Base-by-base conservation (phyloP, 1,139 yeast genomes). In the Ogataea hybrid region DNA sequence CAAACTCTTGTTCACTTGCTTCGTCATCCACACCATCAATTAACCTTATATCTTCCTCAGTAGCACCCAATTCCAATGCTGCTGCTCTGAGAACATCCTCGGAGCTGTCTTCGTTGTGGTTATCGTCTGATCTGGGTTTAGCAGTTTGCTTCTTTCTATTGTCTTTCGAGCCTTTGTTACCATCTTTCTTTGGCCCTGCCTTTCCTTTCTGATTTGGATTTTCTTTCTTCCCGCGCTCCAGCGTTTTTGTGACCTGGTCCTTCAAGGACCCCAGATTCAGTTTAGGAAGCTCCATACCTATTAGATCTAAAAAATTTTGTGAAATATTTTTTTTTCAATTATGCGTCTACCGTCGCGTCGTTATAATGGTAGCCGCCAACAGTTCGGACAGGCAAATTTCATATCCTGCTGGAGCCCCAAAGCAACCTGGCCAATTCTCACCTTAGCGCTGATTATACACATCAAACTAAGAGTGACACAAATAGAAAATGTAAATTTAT, bases 41-140 rank as follows among this genome's bases (percentile, higher is more conserved):
- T 45, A 83, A 62, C 23, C 69, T 71, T 36, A 83, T 60, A 57
- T 83, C 90, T 22, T 73, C 87, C 49, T 79, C 84, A 15, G 81
- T 69, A 8, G 89, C 92, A 18, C 90, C 90, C 17, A 83, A 63
- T 14, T 79, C 79, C 21, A 83, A 61, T 1, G 92, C 94, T 66
- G 83, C 92, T 50, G 79, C 75, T 51, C 84, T 79, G 41, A 83
- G 62, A 18, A 62, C 63, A 11, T 61, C 63, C 2, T 53, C 46
- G 27, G 52, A 55, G 18, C 42, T 25, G 23, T 15, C 32, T 27
- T 17, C 15, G 3, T 25, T 56, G 29, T 54, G 53, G 43, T 20
- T 22, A 10, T 32, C 58, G 57, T 28, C 49, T 48, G 25, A 51
- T 21, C 12, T 32, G 11, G 23, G 14, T 10, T 37, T 30, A 1